Percentiles rank a stretch among this genome's conserved stretches.
These are phyloP conservation scores for Claviceps quebecensis DNA, from an alignment of 2,329 filamentous ascomycete species.

Conservation along the genomic window DNA sequence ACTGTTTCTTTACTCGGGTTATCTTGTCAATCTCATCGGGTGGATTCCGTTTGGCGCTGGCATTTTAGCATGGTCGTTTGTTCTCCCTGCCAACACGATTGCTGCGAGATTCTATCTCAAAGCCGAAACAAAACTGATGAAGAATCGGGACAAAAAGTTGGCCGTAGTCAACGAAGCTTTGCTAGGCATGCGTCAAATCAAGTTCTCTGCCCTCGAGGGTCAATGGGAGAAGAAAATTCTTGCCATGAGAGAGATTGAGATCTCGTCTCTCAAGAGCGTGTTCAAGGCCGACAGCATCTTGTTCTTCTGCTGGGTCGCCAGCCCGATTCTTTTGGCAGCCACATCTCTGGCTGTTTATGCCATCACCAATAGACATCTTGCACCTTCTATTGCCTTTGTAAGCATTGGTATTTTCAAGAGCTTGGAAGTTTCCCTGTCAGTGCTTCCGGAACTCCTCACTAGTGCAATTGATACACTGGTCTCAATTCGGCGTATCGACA, in stretches of 20 bases:
- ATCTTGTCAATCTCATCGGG: conserved; percentile 56
- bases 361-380: conserved; percentile 44
- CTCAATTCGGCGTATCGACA: conserved; percentile 58
- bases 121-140: conserved; percentile 59
- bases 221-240: conserved; percentile 61
- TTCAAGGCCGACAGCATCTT: conserved; percentile 51
- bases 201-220: conserved; percentile 63
- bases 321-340: conserved; percentile 59
- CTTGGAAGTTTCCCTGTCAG: conserved; percentile 57
- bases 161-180: conserved; percentile 63
- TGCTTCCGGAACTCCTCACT: conserved; percentile 60
- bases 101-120: conserved; percentile 50
- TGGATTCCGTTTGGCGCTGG: conserved; percentile 56
- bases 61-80: conserved; percentile 46
- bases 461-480: conserved; percentile 58
- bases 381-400: conserved; percentile 65
- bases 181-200: conserved; percentile 71
- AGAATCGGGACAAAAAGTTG: conserved; percentile 60
- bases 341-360: conserved; percentile 58
- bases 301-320: conserved; percentile 56
- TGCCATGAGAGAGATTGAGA: conserved; percentile 49
- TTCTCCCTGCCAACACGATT: conserved; percentile 55
- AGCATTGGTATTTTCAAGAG: conserved; percentile 60
- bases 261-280: conserved; percentile 50
- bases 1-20: conserved; percentile 49